Evolutionary conservation across 2,329 filamentous ascomycete species (phyloP), one percentile per base, ranked within the genome.

Genomic region (Aspergillus sp.): DNA sequence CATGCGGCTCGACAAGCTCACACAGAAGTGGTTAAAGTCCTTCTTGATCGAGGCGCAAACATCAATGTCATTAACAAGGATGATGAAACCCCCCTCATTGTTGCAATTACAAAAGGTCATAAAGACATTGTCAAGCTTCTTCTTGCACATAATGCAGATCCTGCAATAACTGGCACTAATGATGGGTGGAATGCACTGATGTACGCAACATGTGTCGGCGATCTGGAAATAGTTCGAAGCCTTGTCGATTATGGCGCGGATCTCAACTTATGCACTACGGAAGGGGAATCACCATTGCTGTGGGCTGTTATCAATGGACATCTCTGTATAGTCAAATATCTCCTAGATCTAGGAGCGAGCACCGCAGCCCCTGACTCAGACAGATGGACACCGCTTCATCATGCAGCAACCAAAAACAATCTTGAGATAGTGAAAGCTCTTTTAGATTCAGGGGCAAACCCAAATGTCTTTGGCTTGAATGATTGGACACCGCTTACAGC

Each of bases 31-130:
- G 38, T 45, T 5, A 43, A 45, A 11, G 9, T 45, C 7, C 34
- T 54, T 7, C n/a, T 54, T 43, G 51, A 54, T 19, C 28, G 15
- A 41, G 51, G 38, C 15, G 51, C 52, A 19, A 34, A 54, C n/a
- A 41, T 15, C 34, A 41, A 3, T 11, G 11, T 41, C 34, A 41
- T 15, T 15, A 4, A 41, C 3, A 11, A 15, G 9, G 9, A 41
- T 11, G 34, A 11, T 2, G 11, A 15, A 15, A 41, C 34, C 9
- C 11, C 34, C 11, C 11, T 41, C 5, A 41, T 41, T 41, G 2
- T 11, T 41, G 34, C 34, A 15, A 11, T 15, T 41, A 15, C 3
- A 4, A 5, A 41, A 1, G 31, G 50, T 17, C 17, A 34, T 22
- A 13, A 17, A 3, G 31, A 15, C n/a, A 11, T 54, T 4, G 23